A percentile compares a stretch with the other conserved stretches of the same genome.
These are phyloP conservation scores for Mycena pura DNA, from an alignment of 768 basidiomycete genomes.

Conservation along the genomic window DNA sequence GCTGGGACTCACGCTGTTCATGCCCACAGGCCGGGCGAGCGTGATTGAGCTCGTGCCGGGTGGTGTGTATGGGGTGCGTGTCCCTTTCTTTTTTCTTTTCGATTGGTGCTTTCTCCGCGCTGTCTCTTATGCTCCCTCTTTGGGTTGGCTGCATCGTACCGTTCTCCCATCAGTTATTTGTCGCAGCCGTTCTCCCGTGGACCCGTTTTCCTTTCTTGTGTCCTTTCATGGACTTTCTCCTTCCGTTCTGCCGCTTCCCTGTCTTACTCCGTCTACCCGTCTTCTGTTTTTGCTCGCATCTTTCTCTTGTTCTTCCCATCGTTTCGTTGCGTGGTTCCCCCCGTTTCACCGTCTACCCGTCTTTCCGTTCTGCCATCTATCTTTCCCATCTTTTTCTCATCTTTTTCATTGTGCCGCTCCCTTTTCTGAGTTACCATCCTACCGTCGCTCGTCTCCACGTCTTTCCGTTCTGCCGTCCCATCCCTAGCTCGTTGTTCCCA, in stretches of 20 bases:
- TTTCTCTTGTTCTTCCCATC: not conserved
- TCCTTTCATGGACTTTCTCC: not conserved
- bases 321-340: not conserved
- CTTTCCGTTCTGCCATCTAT: not conserved
- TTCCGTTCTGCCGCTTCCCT: not conserved
- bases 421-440: not conserved
- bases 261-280: not conserved
- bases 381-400: not conserved
- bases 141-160: not conserved
- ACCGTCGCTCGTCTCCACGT: not conserved
- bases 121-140: not conserved
- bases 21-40: conserved; percentile 26
- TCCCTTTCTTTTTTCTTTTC: not conserved
- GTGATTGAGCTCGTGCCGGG: conserved; percentile 21
- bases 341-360: not conserved
- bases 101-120: not conserved
- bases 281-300: too few relatives aligned
- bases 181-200: not conserved
- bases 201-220: not conserved
- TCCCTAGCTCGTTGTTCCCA: not conserved
- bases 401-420: too few relatives aligned
- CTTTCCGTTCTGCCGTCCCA: not conserved
- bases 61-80: conserved; percentile 18
- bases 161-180: not conserved
- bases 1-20: conserved; percentile 23